Evolutionary conservation across 2,329 filamentous ascomycete species (phyloP), one percentile per base, ranked within the genome.

Genomic region (Cordyceps tenuipes): DNA sequence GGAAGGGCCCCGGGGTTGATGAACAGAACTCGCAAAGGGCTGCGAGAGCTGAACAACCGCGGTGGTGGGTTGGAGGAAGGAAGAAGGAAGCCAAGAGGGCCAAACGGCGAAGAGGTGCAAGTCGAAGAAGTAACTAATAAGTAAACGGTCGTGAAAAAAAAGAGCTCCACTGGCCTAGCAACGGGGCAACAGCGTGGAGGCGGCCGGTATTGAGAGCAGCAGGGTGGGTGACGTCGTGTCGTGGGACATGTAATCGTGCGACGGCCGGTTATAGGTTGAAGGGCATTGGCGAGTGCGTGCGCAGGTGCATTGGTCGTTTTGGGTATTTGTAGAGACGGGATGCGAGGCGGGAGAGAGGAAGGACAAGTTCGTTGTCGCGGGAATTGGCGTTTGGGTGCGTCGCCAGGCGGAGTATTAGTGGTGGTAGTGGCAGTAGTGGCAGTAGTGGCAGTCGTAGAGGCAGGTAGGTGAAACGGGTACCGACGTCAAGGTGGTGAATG

Each of bases 141-240:
- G 52, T 60, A 60, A 56, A 60, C 59, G 59, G 59, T 46, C 59
- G 59, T 55, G 52, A 60, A 60, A 60, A 60, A 60, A 55, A 60
- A 55, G 59, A 51, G 46, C 44, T 60, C 59, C 59, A 60, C 59
- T 50, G 43, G 51, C 59, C 51, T 60, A 56, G 54, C 54, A 54
- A 54, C 60, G 55, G 54, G 59, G 61, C 62, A 63, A 62, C 63
- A 65, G 60, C 52, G 59, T 63, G 63, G 64, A 59, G 62, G 63
- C 62, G 29, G 29, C 4, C 29, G 47, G 61, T 57, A 19, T 23
- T 62, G 21, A 61, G 23, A 64, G 64, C 57, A 57, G 64, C 59
- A 57, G 63, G 64, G 65, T 69, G 64, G 65, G 61, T 61, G 63
- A 63, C 62, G 57, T 59, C 49, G 59, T 48, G 57, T 59, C 49